phyloP scores from a whole-genome alignment of 352 stramenopile genomes.

The Phytophthora multivora region DNA sequence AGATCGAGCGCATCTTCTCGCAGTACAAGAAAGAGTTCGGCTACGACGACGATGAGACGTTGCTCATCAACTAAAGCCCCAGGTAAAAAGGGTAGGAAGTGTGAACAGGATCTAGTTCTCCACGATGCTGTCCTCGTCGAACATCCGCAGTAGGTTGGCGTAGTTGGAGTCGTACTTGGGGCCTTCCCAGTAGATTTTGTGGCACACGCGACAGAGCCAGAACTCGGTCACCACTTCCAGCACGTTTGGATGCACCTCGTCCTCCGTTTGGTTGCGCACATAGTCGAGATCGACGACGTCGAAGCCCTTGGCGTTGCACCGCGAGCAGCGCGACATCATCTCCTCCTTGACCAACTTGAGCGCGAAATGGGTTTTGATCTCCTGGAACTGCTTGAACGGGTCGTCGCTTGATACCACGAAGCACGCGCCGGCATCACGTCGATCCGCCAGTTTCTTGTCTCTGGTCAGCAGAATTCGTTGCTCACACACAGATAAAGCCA shows the following conservation, averaged over 20 bases:
- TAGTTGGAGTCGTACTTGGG: conserved; percentile 78
- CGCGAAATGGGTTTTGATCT: conserved; percentile 76
- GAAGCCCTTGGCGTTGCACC: conserved; percentile 74
- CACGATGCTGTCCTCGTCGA: conserved; percentile 35
- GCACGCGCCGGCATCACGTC: conserved; percentile 71
- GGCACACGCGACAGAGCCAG: conserved; percentile 66
- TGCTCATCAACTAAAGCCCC: conserved; percentile 58
- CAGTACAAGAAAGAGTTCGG: conserved; percentile 77
- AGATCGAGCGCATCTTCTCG: conserved; percentile 66
- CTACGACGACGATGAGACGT: conserved; percentile 76
- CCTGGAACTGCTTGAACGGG: conserved; percentile 71
- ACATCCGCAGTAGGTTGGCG: conserved; percentile 61
- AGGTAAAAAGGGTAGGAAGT: conserved; percentile 1
- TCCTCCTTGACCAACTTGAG: conserved; percentile 64
- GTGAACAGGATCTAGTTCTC: background rate
- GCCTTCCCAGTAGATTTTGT: conserved; percentile 80
- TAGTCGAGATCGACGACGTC: conserved; percentile 56
- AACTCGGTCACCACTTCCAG: conserved; percentile 68
- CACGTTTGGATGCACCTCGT: conserved; percentile 59
- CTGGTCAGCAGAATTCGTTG: conserved; percentile 78
- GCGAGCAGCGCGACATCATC: conserved; percentile 77
- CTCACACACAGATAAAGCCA: conserved; percentile 56
- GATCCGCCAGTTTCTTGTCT: conserved; percentile 73
- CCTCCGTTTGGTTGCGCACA: conserved; percentile 52
- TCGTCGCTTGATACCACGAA: conserved; percentile 80